These are phyloP conservation scores for Phaeosphaeriaceae sp. DNA, from an alignment of 2,329 filamentous ascomycete species.

Conservation along the genomic window DNA sequence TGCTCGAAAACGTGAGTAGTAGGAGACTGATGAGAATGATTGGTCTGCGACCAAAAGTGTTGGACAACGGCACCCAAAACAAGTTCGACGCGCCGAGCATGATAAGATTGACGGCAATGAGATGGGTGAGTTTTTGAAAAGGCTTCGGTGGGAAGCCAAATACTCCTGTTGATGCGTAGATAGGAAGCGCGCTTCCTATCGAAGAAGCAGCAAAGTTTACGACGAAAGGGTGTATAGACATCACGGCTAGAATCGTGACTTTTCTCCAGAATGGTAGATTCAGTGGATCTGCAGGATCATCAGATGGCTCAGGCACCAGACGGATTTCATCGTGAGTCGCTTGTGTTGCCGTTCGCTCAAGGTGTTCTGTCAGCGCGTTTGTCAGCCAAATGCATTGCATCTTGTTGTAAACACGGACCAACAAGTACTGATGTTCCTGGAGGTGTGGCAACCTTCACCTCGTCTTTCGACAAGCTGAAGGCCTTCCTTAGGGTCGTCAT, in stretches of 20 bases:
- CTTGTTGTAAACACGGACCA: constrained; percentile 31
- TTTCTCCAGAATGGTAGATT: constrained; percentile 50
- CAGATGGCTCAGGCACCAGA: constrained; percentile 48
- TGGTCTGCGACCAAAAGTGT: constrained; percentile 49
- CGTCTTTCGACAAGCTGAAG: constrained; percentile 48
- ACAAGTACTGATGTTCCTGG: constrained; percentile 50
- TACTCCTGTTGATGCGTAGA: constrained; percentile 41
- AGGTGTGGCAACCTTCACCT: constrained; percentile 47
- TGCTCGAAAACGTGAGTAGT: constrained; percentile 42
- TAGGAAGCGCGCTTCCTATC: constrained; percentile 45
- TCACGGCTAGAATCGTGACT: constrained; percentile 40
- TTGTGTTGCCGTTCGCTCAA: constrained; percentile 39
- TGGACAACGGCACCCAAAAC: constrained; percentile 51
- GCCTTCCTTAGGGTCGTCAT: constrained; percentile 47
- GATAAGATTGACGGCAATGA: constrained; percentile 49
- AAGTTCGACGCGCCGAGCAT: constrained; percentile 49
- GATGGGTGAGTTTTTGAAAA: constrained; percentile 43
- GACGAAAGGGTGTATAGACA: constrained; percentile 48
- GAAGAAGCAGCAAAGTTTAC: constrained; percentile 48
- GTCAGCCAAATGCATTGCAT: constrained; percentile 1
- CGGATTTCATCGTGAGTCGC: constrained; percentile 44
- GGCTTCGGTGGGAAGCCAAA: constrained; percentile 38
- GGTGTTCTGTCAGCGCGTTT: constrained; percentile 32
- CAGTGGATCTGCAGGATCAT: constrained; percentile 50
- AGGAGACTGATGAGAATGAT: constrained; percentile 46